Percentiles rank a stretch among this genome's conserved stretches.
phyloP scores from a whole-genome alignment of 129 eudicot species.

The Escallonia herrerae region DNA sequence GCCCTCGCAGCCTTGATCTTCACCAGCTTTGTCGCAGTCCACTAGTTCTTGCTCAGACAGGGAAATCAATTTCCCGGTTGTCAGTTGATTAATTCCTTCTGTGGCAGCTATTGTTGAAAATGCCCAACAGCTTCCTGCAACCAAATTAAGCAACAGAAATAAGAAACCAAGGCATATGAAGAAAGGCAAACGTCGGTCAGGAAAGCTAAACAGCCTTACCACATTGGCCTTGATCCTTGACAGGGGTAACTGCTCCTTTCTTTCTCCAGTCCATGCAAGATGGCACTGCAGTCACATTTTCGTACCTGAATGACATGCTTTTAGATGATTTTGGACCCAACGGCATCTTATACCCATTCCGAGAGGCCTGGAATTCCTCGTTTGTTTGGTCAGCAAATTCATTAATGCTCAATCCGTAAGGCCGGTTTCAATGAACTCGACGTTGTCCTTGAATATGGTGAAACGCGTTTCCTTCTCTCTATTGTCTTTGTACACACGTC shows the following conservation, averaged over 20 bases:
- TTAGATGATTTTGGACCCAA: too few relatives aligned
- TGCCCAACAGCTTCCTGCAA: constrained; percentile 46
- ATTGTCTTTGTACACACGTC: neutral
- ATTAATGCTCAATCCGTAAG: neutral
- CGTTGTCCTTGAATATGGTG: constrained; percentile 15
- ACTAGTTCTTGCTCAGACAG: constrained; percentile 47
- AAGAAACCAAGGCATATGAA: too few relatives aligned
- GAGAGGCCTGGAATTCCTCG: neutral
- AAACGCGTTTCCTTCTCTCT: constrained; percentile 11
- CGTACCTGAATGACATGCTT: too few relatives aligned
- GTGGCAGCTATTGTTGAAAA: constrained; percentile 45
- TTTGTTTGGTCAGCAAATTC: constrained; percentile 9
- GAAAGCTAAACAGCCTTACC: too few relatives aligned
- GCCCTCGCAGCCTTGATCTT: constrained; percentile 34
- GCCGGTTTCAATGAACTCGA: constrained; percentile 2
- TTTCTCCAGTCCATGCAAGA: too few relatives aligned
- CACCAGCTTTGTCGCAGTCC: constrained; percentile 36
- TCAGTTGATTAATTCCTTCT: constrained; percentile 42
- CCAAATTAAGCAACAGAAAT: too few relatives aligned
- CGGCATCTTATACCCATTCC: too few relatives aligned
- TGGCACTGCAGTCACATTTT: too few relatives aligned
- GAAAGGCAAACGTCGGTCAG: too few relatives aligned
- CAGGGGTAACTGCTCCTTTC: too few relatives aligned
- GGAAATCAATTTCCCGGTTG: constrained; percentile 36
- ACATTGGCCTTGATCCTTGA: too few relatives aligned